Evolutionary conservation across 1,284 basidiomycete species (phyloP).

Genomic region (Ceratobasidium sp.): DNA sequence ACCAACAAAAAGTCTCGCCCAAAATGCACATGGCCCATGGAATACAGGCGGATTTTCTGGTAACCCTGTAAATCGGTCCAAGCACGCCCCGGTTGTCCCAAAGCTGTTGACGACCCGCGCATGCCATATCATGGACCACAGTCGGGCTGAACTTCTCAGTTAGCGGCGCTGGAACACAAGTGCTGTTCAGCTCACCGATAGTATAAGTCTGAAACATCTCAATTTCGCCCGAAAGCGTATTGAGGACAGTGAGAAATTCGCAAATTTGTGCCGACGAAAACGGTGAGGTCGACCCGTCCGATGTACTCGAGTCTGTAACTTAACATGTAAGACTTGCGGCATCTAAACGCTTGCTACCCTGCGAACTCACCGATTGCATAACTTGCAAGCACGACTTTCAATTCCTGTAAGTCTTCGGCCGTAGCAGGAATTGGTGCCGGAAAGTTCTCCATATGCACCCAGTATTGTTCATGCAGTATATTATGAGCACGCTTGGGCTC

Average conservation of each 20-base stretch:
- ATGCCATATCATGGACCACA: slow-evolving; percentile 35
- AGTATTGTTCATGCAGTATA: slow-evolving; percentile 4
- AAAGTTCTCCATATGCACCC: slow-evolving; percentile 21
- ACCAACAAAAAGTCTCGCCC: background rate
- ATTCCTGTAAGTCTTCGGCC: background rate
- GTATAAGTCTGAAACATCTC: slow-evolving; percentile 6
- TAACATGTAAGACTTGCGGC: background rate
- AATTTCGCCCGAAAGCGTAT: background rate
- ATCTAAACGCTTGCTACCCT: no score
- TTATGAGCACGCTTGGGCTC: background rate
- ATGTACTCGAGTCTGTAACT: background rate
- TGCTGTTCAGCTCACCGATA: background rate
- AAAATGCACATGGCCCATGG: background rate
- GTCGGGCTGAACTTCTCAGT: background rate
- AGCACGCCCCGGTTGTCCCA: background rate
- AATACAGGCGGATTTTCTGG: background rate
- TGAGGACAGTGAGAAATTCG: background rate
- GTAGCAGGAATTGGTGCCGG: background rate
- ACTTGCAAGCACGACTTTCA: background rate
- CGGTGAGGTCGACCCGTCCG: slow-evolving; percentile 17
- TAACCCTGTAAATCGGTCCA: slow-evolving; percentile 2
- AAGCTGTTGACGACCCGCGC: slow-evolving; percentile 16
- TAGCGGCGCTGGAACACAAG: background rate
- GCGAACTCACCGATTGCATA: background rate
- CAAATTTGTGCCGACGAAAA: slow-evolving; percentile 2